Evolutionary conservation across 108 stramenopile genomes (phyloP), one percentile per base, ranked within the genome.

Genomic region (Cyclotella atomus): DNA sequence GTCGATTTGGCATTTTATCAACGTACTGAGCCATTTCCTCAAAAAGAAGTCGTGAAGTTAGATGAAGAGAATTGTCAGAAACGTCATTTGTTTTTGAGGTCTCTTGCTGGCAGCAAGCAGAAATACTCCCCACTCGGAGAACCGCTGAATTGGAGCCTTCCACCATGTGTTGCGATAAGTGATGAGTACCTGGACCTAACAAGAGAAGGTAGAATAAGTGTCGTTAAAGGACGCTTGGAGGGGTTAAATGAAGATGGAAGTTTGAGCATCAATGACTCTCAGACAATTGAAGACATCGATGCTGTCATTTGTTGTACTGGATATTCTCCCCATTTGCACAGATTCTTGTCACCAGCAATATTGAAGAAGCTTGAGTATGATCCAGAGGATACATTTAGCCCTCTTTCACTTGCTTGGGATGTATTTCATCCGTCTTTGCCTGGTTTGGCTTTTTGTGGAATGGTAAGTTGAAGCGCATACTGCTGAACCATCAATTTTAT

Each of bases 101-200:
- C 71, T 24, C 62, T 83, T 10, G 71, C 79, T 36, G 88, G 88
- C 38, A 33, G 63, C 10, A 77, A 78, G 38, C 88, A 89, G 73
- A 67, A 50, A 19, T 4, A 50, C 9, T 80, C 81, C 17, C 56
- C 76, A 44, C 50, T 89, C 30, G 85, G 85, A n/a, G 76, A 83
- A 49, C 86, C 88, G 17, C 41, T 43, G 0, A 79, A 89, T 59
- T 80, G 73, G 59, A 60, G 77, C 7, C 60, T 73, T 36, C 87
- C 89, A n/a, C 85, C 87, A 3, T 75, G 61, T 34, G 77, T 83
- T 33, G 85, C 71, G 2, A 86, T 89, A 54, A 82, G 80, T 57
- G 89, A 89, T 33, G 83, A 84, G 36, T 89, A 84, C 67, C 64
- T 87, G 63, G 83, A 87, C 68, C 66, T 87, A 49, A 79, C 81